Evolutionary conservation across 164 flowering plant species (phyloP).

Genomic region (Cinnamomum chago): DNA sequence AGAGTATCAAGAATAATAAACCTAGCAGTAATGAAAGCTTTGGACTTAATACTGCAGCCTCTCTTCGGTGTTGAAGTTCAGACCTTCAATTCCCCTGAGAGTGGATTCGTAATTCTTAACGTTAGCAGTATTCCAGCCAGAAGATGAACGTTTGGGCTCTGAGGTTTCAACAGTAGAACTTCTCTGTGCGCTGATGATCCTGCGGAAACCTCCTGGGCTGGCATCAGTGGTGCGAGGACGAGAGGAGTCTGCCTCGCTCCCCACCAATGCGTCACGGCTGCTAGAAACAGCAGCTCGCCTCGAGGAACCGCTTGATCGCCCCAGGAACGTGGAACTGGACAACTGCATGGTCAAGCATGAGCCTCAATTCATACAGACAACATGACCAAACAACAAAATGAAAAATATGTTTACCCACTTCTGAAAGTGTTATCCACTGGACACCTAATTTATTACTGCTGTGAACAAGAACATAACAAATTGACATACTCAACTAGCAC

Average conservation of each 20-base stretch:
- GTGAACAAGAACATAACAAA: no score
- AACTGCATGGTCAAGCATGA: conserved; percentile 38
- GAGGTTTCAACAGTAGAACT: conserved; percentile 53
- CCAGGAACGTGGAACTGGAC: conserved; percentile 47
- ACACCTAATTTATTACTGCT: no score
- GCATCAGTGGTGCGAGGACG: conserved; percentile 66
- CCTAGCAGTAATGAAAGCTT: background rate
- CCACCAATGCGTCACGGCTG: conserved; percentile 57
- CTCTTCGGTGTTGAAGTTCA: conserved; percentile 66
- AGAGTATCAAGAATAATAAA: background rate
- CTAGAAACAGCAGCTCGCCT: conserved; percentile 67
- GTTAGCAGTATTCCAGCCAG: conserved; percentile 46
- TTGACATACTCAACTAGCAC: no score
- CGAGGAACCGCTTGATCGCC: conserved; percentile 68
- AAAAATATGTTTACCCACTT: no score
- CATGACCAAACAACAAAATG: no score
- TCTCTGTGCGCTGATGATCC: conserved; percentile 51
- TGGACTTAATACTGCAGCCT: conserved; percentile 40
- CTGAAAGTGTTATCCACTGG: no score
- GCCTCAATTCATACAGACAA: background rate
- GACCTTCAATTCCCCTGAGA: conserved; percentile 71
- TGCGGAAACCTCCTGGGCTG: conserved; percentile 56
- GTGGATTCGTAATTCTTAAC: conserved; percentile 63
- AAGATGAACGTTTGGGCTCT: conserved; percentile 51
- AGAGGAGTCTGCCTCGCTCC: conserved; percentile 53